Evolutionary conservation across 495 filamentous ascomycete species (phyloP).

Genomic region (Talaromyces liani): DNA sequence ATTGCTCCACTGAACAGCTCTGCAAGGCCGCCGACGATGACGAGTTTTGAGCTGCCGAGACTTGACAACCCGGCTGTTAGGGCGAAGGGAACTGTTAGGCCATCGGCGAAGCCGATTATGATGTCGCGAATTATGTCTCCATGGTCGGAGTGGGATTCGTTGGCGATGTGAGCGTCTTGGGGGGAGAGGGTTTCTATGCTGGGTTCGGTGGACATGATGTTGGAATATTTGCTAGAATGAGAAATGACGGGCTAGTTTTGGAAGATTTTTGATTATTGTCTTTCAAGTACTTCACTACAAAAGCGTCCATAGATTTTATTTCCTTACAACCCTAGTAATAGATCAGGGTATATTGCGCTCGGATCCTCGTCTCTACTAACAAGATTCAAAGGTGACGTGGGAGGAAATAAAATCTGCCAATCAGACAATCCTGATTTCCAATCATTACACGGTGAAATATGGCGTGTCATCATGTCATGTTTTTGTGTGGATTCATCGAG

Average conservation of each 20-base stretch:
- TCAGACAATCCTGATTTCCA: background rate
- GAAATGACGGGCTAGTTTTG: background rate
- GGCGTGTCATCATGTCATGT: background rate
- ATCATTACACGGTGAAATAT: background rate
- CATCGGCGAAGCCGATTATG: constrained; percentile 56
- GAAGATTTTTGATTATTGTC: background rate
- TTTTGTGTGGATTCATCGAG: background rate
- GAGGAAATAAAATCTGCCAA: background rate
- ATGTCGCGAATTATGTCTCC: constrained; percentile 21
- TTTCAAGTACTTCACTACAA: background rate
- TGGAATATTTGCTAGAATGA: no score
- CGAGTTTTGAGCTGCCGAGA: constrained; percentile 54
- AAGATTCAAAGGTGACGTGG: background rate
- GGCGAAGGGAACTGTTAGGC: constrained; percentile 59
- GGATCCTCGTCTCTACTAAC: background rate
- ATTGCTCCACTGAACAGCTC: constrained; percentile 62
- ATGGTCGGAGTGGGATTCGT: background rate
- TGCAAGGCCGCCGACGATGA: constrained; percentile 61
- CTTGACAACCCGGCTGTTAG: constrained; percentile 52
- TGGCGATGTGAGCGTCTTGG: constrained; percentile 5
- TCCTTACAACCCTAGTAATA: background rate
- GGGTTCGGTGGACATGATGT: constrained; percentile 1
- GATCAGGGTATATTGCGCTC: background rate
- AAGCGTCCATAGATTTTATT: background rate
- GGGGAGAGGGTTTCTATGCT: background rate